Conservation (phyloP, 192 early-diverging fungal genomes). For the Haplosporangium gracile region DNA sequence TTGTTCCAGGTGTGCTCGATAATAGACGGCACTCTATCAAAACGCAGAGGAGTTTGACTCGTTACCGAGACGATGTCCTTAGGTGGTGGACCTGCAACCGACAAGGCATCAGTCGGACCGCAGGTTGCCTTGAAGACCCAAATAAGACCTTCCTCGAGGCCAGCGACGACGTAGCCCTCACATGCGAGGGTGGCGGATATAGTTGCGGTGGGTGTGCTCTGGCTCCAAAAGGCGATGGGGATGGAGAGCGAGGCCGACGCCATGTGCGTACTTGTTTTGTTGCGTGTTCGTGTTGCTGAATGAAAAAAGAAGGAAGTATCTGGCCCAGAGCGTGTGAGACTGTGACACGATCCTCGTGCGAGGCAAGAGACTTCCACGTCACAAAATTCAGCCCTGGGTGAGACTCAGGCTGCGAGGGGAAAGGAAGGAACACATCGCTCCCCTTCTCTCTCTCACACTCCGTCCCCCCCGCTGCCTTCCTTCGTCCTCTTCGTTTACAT, state of each 20-base stretch:
- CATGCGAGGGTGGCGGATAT: constrained; percentile 58
- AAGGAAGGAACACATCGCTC: too few species aligned
- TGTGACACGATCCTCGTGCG: neutral
- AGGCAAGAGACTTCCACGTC: constrained; percentile 2
- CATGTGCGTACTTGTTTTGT: constrained; percentile 34
- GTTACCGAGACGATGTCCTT: neutral
- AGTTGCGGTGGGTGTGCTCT: constrained; percentile 50
- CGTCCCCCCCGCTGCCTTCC: neutral
- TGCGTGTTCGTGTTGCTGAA: neutral
- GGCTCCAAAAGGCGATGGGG: constrained; percentile 64
- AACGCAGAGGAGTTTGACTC: neutral
- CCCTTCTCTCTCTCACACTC: neutral
- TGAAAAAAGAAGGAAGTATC: neutral
- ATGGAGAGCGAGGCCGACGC: constrained; percentile 63
- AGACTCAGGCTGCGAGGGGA: too few species aligned
- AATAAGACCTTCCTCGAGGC: constrained; percentile 67
- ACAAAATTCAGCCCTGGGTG: neutral
- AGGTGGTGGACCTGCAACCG: neutral
- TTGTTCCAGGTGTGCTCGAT: neutral
- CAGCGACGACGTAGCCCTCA: constrained; percentile 59
- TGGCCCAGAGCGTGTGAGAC: neutral
- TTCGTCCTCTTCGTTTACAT: neutral
- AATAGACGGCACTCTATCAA: neutral
- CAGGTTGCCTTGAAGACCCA: constrained; percentile 59
- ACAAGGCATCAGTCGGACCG: neutral